phyloP scores from a whole-genome alignment of 495 filamentous ascomycete genomes.

The Saxispiralis lemnorum region DNA sequence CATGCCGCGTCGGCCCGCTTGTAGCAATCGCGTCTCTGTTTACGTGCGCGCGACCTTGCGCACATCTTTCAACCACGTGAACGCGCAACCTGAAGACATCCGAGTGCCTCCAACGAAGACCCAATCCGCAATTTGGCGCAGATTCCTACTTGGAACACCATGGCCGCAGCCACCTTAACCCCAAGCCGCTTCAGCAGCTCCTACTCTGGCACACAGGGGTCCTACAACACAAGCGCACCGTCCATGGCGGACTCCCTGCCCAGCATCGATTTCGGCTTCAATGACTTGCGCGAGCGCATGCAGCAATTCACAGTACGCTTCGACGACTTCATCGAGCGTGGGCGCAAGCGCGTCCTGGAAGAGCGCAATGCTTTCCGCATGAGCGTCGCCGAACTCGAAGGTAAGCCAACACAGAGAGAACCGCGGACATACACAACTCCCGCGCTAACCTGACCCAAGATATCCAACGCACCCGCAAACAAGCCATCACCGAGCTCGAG shows the following conservation, averaged over 20 bases:
- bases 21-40: too few relatives aligned
- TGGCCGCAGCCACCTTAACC: constrained; percentile 48
- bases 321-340: constrained; percentile 82
- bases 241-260: constrained; percentile 71
- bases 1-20: too few relatives aligned
- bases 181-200: constrained; percentile 14
- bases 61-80: too few relatives aligned
- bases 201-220: constrained; percentile 12
- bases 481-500: constrained; percentile 67
- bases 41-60: too few relatives aligned
- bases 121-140: not conserved
- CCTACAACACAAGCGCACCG: constrained; percentile 29
- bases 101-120: not conserved
- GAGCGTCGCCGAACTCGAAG: constrained; percentile 76
- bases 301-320: constrained; percentile 79
- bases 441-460: constrained; percentile 37
- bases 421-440: not conserved
- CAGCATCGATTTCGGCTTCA: constrained; percentile 87
- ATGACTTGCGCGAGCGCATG: constrained; percentile 90
- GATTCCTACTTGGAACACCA: constrained; percentile 2
- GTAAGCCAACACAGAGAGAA: constrained; percentile 29
- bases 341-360: constrained; percentile 71
- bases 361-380: constrained; percentile 87
- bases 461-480: constrained; percentile 73
- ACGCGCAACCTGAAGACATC: not conserved